A percentile compares a stretch with the other conserved stretches of the same genome.
phyloP scores from a whole-genome alignment of 192 early-diverging fungal genomes.

The Gaertneriomyces sp. region DNA sequence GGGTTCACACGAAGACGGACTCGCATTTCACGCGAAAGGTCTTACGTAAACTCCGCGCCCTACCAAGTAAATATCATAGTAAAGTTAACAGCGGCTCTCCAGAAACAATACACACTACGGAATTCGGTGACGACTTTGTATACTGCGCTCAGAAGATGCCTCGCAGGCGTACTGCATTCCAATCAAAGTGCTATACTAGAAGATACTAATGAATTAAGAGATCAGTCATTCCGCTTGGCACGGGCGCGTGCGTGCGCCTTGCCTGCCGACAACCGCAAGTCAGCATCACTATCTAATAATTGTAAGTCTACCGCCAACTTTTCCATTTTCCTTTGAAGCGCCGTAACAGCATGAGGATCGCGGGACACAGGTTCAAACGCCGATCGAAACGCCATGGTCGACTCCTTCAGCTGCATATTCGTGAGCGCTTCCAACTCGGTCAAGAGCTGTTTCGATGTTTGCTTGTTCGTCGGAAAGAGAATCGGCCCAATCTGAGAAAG shows the following conservation, averaged over 20 bases:
- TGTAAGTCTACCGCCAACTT: slow-evolving; percentile 38
- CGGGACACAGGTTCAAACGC: slow-evolving; percentile 37
- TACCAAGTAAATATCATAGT: too few relatives aligned
- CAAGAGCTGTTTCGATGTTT: slow-evolving; percentile 9
- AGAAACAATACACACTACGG: too few relatives aligned
- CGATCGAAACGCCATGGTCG: slow-evolving; percentile 10
- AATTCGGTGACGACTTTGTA: too few relatives aligned
- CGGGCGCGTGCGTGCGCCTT: neutral
- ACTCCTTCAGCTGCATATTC: slow-evolving; percentile 35
- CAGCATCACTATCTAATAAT: slow-evolving; percentile 27
- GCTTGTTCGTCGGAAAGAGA: slow-evolving; percentile 28
- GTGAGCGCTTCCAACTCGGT: slow-evolving; percentile 39
- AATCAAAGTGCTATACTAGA: too few relatives aligned
- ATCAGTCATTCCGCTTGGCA: too few relatives aligned
- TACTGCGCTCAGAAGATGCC: too few relatives aligned
- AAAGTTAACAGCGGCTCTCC: too few relatives aligned
- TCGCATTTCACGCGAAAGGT: too few relatives aligned
- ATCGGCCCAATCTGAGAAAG: slow-evolving; percentile 48
- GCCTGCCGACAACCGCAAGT: slow-evolving; percentile 2
- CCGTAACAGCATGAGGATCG: slow-evolving; percentile 24
- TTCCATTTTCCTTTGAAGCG: slow-evolving; percentile 42
- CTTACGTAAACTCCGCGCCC: too few relatives aligned
- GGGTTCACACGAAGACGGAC: too few relatives aligned
- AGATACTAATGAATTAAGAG: too few relatives aligned
- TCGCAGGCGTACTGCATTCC: too few relatives aligned